Evolutionary conservation across 2,329 filamentous ascomycete genomes (phyloP).

Genomic region (Fusarium miscanthi): DNA sequence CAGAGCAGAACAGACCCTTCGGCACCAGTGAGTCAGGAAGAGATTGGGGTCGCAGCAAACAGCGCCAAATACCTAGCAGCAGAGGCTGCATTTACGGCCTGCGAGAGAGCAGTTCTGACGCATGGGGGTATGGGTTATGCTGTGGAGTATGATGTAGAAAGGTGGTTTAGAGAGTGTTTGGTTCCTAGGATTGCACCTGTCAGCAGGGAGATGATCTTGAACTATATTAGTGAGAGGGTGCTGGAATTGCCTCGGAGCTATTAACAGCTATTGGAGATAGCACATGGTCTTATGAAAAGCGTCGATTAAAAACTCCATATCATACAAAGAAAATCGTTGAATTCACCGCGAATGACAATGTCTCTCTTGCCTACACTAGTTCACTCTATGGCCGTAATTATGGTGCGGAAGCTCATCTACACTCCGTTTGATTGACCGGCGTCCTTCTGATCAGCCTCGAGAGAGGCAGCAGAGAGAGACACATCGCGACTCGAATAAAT

Average conservation of each 20-base stretch:
- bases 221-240: conserved; percentile 77
- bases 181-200: conserved; percentile 73
- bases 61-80: conserved; percentile 77
- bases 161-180: conserved; percentile 71
- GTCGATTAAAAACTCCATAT: no score
- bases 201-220: conserved; percentile 79
- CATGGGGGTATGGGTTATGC: conserved; percentile 75
- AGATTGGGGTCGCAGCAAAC: conserved; percentile 73
- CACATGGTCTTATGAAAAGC: no score
- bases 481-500: no score
- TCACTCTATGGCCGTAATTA: no score
- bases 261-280: conserved; percentile 46
- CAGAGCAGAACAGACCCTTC: conserved; percentile 52
- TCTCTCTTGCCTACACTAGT: no score
- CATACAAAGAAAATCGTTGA: no score
- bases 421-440: no score
- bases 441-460: no score
- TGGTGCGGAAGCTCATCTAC: no score
- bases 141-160: conserved; percentile 72
- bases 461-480: no score
- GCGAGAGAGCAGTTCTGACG: conserved; percentile 69
- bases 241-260: conserved; percentile 75
- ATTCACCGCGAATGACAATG: no score
- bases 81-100: conserved; percentile 71
- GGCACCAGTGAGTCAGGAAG: conserved; percentile 59